Evolutionary conservation across 495 filamentous ascomycete genomes (phyloP), one percentile per base, ranked within the genome.

Genomic region (Acidomyces sp.): DNA sequence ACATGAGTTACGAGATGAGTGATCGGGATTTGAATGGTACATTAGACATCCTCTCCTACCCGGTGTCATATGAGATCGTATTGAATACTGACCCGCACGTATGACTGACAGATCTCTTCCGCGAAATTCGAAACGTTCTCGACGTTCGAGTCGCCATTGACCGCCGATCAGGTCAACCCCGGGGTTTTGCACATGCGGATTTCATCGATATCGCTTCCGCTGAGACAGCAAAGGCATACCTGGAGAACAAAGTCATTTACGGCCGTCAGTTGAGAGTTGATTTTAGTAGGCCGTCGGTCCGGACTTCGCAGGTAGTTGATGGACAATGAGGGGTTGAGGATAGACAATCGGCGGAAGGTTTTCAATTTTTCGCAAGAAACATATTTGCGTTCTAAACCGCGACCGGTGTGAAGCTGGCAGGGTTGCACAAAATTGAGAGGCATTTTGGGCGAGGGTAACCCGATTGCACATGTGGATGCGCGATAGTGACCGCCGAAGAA

Each of bases 101-200:
- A 22, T 9, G 4, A 9, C 9, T 9, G 3, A 3, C 20, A 51
- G 63, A 74, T 19, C 61, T 95, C 20, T 92, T 97, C 67, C 59
- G 67, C 29, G 72, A 75, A 11, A 62, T 94, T 28, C 60, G 66
- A 23, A 80, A 82, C 55, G 69, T 90, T 17, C 59, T 70, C 40
- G 87, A 95, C 50, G 76, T 97, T 23, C 75, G 90, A 32, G 77
- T 97, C 23, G 81, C 90, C 26, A 81, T 95, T 46, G 90, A 97
- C 60, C 73, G 85, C 34, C 72, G 78, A 18, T 88, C 86, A 4
- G 88, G 90, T 11, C 77, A 83, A 59, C 83, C 82, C 13, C 72
- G 83, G 49, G 90, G 90, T 33, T 97, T 93, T 54, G 80, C 78
- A 7, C 90, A 96, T 56, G 82, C 77, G 16, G 88, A 95, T 52